Evolutionary conservation across 2,329 filamentous ascomycete species (phyloP).

Genomic region (Cladosporium sp.): DNA sequence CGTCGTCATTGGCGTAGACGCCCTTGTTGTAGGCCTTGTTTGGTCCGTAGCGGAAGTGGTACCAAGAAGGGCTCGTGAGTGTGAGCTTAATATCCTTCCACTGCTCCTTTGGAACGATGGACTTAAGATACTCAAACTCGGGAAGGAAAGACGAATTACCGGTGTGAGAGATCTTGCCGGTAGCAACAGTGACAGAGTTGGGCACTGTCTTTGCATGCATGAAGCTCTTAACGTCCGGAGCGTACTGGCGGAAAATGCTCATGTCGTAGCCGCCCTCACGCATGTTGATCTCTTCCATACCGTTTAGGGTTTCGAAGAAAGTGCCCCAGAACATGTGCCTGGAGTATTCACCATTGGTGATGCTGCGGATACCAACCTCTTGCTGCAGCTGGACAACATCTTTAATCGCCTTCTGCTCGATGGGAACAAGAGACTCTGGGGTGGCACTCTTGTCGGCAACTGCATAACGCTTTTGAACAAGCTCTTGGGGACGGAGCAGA

Average conservation of each 20-base stretch:
- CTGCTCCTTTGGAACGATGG: constrained; percentile 54
- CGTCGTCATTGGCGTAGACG: constrained; percentile 43
- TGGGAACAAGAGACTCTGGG: constrained; percentile 24
- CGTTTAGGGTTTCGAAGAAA: constrained; percentile 34
- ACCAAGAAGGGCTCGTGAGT: constrained; percentile 24
- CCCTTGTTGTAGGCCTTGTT: constrained; percentile 43
- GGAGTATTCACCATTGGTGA: constrained; percentile 33
- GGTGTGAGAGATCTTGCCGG: constrained; percentile 54
- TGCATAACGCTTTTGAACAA: constrained; percentile 56
- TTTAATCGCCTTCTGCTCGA: constrained; percentile 30
- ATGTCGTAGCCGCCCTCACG: constrained; percentile 31
- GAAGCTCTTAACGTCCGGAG: constrained; percentile 60
- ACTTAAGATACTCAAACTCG: constrained; percentile 58
- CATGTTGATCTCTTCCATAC: constrained; percentile 48
- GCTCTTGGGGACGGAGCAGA: constrained; percentile 59
- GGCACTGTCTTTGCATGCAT: constrained; percentile 55
- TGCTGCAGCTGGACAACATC: constrained; percentile 31
- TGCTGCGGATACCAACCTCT: constrained; percentile 29
- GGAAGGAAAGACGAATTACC: constrained; percentile 53
- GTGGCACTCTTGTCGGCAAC: constrained; percentile 33
- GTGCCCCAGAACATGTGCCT: constrained; percentile 31
- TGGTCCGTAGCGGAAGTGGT: constrained; percentile 44
- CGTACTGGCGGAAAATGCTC: constrained; percentile 54
- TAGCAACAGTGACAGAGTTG: constrained; percentile 54
- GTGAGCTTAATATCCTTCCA: constrained; percentile 53